Conservation (phyloP, 495 filamentous ascomycete genomes). For the Astrothelium macrocarpum region DNA sequence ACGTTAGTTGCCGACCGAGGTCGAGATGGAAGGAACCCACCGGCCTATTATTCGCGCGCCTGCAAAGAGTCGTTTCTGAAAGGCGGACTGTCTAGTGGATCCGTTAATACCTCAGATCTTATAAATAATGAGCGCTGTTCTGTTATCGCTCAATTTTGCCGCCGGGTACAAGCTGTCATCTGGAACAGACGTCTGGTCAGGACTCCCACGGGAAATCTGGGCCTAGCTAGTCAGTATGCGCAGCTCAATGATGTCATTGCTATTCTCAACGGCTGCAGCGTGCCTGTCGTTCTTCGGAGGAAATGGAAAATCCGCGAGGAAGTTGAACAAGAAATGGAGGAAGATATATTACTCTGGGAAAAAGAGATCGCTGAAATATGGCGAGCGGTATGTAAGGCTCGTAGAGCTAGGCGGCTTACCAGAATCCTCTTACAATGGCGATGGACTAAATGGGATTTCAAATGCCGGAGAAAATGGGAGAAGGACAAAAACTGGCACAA, state of each 20-base stretch:
- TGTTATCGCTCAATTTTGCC: slow-evolving; percentile 2
- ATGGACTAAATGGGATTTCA: not conserved
- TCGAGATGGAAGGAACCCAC: slow-evolving; percentile 27
- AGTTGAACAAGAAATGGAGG: not conserved
- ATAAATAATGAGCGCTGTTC: slow-evolving; percentile 24
- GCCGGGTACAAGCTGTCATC: slow-evolving; percentile 8
- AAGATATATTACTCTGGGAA: not conserved
- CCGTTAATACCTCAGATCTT: slow-evolving; percentile 32
- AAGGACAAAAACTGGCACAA: not conserved
- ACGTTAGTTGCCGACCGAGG: slow-evolving; percentile 17
- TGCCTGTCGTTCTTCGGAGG: slow-evolving; percentile 22
- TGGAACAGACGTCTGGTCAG: slow-evolving; percentile 9
- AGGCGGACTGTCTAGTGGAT: slow-evolving; percentile 11
- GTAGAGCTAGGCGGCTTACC: not conserved
- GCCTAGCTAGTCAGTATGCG: slow-evolving; percentile 5
- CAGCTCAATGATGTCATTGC: slow-evolving; percentile 20
- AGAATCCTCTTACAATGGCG: not conserved
- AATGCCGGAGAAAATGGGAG: not conserved
- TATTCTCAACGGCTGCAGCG: slow-evolving; percentile 27
- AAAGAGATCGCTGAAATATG: not conserved
- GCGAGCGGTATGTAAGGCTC: not conserved
- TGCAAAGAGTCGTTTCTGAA: slow-evolving; percentile 14
- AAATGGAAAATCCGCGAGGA: not conserved
- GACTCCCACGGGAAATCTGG: slow-evolving; percentile 3
- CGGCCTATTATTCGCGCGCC: slow-evolving; percentile 29